phyloP scores from a whole-genome alignment of 495 filamentous ascomycete species.

The Trichoderma reesei region DNA sequence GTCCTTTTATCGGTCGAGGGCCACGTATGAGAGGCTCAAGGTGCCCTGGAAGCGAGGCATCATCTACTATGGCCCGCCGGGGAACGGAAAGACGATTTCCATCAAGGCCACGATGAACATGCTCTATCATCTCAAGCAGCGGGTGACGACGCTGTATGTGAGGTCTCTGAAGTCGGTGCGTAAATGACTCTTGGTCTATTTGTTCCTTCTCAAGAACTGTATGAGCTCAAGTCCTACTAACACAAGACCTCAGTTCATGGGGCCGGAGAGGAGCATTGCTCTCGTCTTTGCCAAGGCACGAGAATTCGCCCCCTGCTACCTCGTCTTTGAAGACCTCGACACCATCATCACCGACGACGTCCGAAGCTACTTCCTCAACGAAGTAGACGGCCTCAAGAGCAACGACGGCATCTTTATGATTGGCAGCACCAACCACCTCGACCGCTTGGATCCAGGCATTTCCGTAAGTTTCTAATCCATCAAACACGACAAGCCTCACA shows the following conservation, averaged over 20 bases:
- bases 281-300: conserved; percentile 43
- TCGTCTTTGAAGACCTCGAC: conserved; percentile 59
- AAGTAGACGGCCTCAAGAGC: conserved; percentile 57
- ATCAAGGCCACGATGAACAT: conserved; percentile 58
- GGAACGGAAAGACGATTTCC: conserved; percentile 60
- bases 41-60: conserved; percentile 48
- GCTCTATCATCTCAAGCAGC: conserved; percentile 31
- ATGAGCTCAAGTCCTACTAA: not conserved
- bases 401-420: conserved; percentile 61
- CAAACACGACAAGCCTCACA: not conserved
- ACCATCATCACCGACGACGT: conserved; percentile 44
- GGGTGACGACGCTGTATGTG: conserved; percentile 29
- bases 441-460: conserved; percentile 50
- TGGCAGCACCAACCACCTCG: conserved; percentile 53
- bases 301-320: conserved; percentile 39
- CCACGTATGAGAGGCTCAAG: conserved; percentile 45
- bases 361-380: conserved; percentile 59
- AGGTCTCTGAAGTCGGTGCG: conserved; percentile 27
- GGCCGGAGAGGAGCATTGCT: conserved; percentile 36
- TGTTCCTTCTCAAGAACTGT: conserved; percentile 11
- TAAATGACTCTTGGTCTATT: conserved; percentile 7
- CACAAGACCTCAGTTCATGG: conserved; percentile 22
- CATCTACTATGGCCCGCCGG: conserved; percentile 50
- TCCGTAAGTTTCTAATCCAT: conserved; percentile 23
- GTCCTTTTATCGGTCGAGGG: conserved; percentile 47